phyloP scores from a whole-genome alignment of 1,139 yeast species.

The Hansenula anomala region DNA sequence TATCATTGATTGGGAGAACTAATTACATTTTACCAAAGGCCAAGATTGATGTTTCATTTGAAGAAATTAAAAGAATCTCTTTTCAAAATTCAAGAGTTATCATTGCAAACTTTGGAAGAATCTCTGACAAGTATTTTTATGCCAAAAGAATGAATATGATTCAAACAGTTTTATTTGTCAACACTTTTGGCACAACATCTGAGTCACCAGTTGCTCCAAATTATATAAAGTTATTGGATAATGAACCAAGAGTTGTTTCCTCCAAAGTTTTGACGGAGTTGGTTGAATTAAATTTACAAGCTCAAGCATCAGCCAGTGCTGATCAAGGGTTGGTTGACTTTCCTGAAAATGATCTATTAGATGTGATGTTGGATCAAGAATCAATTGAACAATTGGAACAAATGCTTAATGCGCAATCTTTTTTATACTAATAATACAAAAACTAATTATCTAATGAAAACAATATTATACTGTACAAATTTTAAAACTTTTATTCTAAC shows the following conservation, averaged over 20 bases:
- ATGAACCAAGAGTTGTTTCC: not conserved
- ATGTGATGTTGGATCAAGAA: not conserved
- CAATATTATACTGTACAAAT: not conserved
- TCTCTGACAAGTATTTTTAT: not conserved
- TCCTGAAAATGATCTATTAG: not conserved
- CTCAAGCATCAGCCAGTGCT: too few relatives aligned
- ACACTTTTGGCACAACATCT: not conserved
- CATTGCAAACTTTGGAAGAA: not conserved
- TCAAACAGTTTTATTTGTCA: not conserved
- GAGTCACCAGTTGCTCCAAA: not conserved
- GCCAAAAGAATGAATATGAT: slow-evolving; percentile 1
- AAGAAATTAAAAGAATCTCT: not conserved
- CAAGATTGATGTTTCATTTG: too few relatives aligned
- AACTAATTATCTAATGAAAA: too few relatives aligned
- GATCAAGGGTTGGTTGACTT: too few relatives aligned
- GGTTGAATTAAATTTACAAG: not conserved
- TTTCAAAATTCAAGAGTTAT: not conserved
- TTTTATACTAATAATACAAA: not conserved
- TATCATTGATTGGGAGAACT: slow-evolving; percentile 1
- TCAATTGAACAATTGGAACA: not conserved
- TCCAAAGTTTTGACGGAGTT: not conserved
- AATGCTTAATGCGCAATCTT: not conserved
- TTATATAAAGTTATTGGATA: not conserved
- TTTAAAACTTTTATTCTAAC: not conserved
- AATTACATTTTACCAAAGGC: not conserved